These are phyloP conservation scores for Auriculariales sp. DNA, from an alignment of 768 basidiomycete genomes.

Conservation along the genomic window DNA sequence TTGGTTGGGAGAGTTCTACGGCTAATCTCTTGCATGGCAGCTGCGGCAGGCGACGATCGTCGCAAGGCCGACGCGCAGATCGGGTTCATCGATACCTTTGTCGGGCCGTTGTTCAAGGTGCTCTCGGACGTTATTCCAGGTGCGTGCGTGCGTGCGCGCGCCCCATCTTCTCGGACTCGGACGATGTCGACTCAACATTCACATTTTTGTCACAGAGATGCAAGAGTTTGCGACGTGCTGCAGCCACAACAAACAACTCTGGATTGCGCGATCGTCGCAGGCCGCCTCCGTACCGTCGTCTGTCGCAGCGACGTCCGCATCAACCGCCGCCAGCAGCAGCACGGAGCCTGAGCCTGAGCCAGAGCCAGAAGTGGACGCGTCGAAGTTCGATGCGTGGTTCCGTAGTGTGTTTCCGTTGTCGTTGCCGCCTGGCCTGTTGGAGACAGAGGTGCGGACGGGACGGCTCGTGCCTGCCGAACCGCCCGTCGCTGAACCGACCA, in stretches of 20 bases:
- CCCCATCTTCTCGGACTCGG: background rate
- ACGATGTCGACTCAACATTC: background rate
- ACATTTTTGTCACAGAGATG: slow-evolving; percentile 35
- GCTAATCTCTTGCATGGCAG: too few relatives aligned
- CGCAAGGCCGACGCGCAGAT: slow-evolving; percentile 74
- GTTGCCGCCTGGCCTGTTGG: slow-evolving; percentile 28
- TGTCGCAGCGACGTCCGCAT: background rate
- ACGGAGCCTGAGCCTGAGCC: slow-evolving; percentile 18
- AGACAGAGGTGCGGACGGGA: slow-evolving; percentile 14
- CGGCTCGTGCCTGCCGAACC: slow-evolving; percentile 4
- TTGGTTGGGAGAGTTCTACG: slow-evolving; percentile 9
- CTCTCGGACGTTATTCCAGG: slow-evolving; percentile 62
- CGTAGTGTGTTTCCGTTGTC: slow-evolving; percentile 42
- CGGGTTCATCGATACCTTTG: slow-evolving; percentile 74
- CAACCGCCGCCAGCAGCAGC: slow-evolving; percentile 6
- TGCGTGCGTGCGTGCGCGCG: slow-evolving; percentile 19
- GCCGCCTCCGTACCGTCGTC: slow-evolving; percentile 6
- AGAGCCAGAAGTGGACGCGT: slow-evolving; percentile 11
- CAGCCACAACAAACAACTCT: slow-evolving; percentile 49
- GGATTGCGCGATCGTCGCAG: slow-evolving; percentile 39
- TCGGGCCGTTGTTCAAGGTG: slow-evolving; percentile 69
- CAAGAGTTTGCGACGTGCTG: slow-evolving; percentile 52
- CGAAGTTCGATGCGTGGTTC: slow-evolving; percentile 13
- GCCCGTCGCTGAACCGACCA: too few relatives aligned
- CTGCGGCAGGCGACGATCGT: slow-evolving; percentile 38